A percentile compares a stretch with the other conserved stretches of the same genome.
These are phyloP conservation scores for Lithohypha guttulata DNA, from an alignment of 2,329 filamentous ascomycete genomes.

Conservation along the genomic window DNA sequence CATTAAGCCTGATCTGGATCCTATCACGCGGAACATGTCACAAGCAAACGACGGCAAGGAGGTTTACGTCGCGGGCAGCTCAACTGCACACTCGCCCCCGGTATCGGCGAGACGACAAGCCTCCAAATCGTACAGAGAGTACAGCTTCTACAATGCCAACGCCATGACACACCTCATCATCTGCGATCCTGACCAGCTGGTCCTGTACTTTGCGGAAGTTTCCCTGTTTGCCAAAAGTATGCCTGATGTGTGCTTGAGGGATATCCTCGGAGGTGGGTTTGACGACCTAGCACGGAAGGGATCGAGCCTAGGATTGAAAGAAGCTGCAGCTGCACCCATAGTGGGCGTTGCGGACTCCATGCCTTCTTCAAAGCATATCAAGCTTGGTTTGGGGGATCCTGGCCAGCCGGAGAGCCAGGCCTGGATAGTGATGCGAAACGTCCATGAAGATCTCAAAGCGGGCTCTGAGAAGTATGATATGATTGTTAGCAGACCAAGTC, in stretches of 20 bases:
- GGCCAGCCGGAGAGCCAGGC: slow-evolving; percentile 1
- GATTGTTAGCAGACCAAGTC: neutral
- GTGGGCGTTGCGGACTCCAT: slow-evolving; percentile 5
- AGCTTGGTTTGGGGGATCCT: slow-evolving; percentile 3
- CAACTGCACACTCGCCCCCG: neutral
- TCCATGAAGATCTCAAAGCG: slow-evolving; percentile 1
- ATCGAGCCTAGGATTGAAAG: neutral
- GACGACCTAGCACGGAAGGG: slow-evolving; percentile 1
- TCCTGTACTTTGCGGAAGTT: slow-evolving; percentile 3
- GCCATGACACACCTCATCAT: slow-evolving; percentile 6
- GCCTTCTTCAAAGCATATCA: slow-evolving; percentile 4
- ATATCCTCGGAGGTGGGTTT: neutral
- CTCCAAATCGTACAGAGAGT: slow-evolving; percentile 3
- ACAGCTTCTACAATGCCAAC: slow-evolving; percentile 8
- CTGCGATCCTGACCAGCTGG: slow-evolving; percentile 6
- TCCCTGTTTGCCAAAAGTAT: slow-evolving; percentile 6
- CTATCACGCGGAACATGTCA: neutral
- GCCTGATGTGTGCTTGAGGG: neutral
- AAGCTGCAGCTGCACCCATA: neutral
- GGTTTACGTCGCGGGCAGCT: neutral
- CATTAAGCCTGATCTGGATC: neutral
- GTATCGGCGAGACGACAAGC: neutral
- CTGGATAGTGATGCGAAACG: slow-evolving; percentile 7
- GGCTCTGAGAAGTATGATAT: slow-evolving; percentile 5
- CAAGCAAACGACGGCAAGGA: neutral